These are phyloP conservation scores for Sphagnurus paluster DNA, from an alignment of 1,284 basidiomycete genomes.

Conservation along the genomic window DNA sequence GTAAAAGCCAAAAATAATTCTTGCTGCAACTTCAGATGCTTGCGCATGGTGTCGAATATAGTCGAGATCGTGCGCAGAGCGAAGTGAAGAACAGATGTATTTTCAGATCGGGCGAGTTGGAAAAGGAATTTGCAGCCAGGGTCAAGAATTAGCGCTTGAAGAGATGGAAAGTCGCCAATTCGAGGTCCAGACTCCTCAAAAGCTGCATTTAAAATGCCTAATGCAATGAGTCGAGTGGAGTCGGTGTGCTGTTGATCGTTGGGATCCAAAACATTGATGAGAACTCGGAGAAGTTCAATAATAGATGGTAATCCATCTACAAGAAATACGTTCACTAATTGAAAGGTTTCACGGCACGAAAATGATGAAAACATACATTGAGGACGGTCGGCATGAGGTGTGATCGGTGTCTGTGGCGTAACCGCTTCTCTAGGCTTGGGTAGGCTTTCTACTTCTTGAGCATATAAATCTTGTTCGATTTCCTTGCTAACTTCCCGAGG, in stretches of 20 bases:
- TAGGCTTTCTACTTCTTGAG: slow-evolving; percentile 21
- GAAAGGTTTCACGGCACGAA: slow-evolving; percentile 10
- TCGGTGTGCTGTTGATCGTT: slow-evolving; percentile 95
- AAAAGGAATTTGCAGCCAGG: slow-evolving; percentile 96
- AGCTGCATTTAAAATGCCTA: slow-evolving; percentile 87
- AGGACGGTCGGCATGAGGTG: slow-evolving; percentile 27
- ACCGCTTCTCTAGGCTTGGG: slow-evolving; percentile 17
- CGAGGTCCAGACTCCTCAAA: slow-evolving; percentile 83
- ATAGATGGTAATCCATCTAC: slow-evolving; percentile 91
- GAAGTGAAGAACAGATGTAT: slow-evolving; percentile 75
- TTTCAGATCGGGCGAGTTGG: slow-evolving; percentile 90
- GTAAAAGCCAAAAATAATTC: slow-evolving; percentile 95
- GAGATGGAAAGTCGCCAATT: slow-evolving; percentile 75
- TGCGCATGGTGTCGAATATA: slow-evolving; percentile 86
- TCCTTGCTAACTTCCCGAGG: slow-evolving; percentile 22
- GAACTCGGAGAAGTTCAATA: slow-evolving; percentile 89
- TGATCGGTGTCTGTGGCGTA: slow-evolving; percentile 9
- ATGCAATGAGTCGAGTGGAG: slow-evolving; percentile 88
- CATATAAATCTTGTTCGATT: slow-evolving; percentile 10
- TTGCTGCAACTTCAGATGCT: slow-evolving; percentile 92
- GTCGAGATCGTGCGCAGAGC: slow-evolving; percentile 87
- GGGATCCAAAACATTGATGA: slow-evolving; percentile 95
- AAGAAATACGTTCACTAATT: slow-evolving; percentile 7
- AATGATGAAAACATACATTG: slow-evolving; percentile 41
- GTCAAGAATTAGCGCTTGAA: slow-evolving; percentile 77